Evolutionary conservation across 257 asterid species (phyloP).

Genomic region (Coffea eugenioides): DNA sequence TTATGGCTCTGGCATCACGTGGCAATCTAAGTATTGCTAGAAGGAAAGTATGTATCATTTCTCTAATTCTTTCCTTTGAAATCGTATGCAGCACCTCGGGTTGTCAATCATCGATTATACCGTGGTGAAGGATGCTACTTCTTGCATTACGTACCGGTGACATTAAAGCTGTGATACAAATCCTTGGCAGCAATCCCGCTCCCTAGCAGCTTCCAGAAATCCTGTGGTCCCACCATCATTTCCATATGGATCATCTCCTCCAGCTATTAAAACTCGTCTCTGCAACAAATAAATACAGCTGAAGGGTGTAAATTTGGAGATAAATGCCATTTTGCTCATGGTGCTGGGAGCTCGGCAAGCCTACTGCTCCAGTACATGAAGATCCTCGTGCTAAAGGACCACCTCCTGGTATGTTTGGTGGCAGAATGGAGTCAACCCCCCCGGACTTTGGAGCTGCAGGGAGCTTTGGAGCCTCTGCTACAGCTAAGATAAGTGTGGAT

Average conservation of each 20-base stretch:
- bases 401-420: conserved; percentile 47
- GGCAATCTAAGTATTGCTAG: neutral
- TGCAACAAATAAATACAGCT: conserved; percentile 60
- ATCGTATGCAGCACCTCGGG: conserved; percentile 58
- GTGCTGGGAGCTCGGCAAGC: conserved; percentile 76
- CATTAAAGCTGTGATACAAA: conserved; percentile 76
- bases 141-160: conserved; percentile 88
- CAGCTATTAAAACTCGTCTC: conserved; percentile 61
- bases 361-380: conserved; percentile 45
- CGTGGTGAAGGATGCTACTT: conserved; percentile 78
- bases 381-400: conserved; percentile 49
- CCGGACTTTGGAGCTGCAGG: conserved; percentile 41
- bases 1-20: neutral
- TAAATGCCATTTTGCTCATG: conserved; percentile 72
- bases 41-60: neutral
- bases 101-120: conserved; percentile 41
- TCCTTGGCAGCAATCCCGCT: conserved; percentile 79
- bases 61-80: neutral
- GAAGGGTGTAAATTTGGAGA: conserved; percentile 86
- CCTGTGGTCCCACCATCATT: conserved; percentile 47
- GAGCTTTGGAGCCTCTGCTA: conserved; percentile 68
- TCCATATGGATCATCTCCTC: conserved; percentile 52
- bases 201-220: conserved; percentile 49
- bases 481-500: conserved; percentile 82
- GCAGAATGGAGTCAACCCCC: conserved; percentile 43